These are phyloP conservation scores for Trichosporon sp. DNA, from an alignment of 1,284 basidiomycete genomes.

Conservation along the genomic window DNA sequence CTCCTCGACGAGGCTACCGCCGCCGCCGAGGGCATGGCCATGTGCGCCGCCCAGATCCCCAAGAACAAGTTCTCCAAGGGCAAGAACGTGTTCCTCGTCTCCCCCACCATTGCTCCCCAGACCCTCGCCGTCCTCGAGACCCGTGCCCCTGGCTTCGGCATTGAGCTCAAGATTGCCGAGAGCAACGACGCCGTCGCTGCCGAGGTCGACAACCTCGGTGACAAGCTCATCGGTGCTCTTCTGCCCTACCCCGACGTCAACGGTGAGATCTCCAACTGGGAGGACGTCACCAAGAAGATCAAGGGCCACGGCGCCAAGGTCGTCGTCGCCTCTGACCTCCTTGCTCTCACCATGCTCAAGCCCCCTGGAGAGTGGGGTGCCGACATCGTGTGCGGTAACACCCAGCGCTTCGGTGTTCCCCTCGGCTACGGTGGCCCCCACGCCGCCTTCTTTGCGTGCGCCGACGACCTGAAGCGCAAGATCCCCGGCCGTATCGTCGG, in stretches of 20 bases:
- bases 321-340: conserved; percentile 82
- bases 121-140: conserved; percentile 80
- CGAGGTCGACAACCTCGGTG: conserved; percentile 58
- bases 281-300: conserved; percentile 61
- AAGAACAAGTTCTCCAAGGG: conserved; percentile 58
- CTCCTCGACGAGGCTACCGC: conserved; percentile 89
- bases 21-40: conserved; percentile 70
- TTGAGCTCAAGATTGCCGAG: conserved; percentile 64
- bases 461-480: conserved; percentile 88
- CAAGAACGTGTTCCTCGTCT: conserved; percentile 79
- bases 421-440: conserved; percentile 87
- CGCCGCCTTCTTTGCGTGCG: conserved; percentile 93
- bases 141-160: conserved; percentile 83
- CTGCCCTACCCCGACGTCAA: conserved; percentile 91
- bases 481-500: conserved; percentile 96
- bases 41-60: conserved; percentile 46
- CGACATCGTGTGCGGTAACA: conserved; percentile 91
- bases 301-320: conserved; percentile 76
- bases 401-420: conserved; percentile 86
- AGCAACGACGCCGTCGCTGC: conserved; percentile 51
- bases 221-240: conserved; percentile 71
- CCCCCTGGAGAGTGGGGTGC: conserved; percentile 99
- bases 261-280: conserved; percentile 76
- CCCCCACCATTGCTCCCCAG: conserved; percentile 75
- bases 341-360: conserved; percentile 87